Percentiles rank a stretch among this genome's conserved stretches.
Evolutionary conservation across 352 stramenopile genomes (phyloP).

Genomic region (Globisporangium paroecandrum): DNA sequence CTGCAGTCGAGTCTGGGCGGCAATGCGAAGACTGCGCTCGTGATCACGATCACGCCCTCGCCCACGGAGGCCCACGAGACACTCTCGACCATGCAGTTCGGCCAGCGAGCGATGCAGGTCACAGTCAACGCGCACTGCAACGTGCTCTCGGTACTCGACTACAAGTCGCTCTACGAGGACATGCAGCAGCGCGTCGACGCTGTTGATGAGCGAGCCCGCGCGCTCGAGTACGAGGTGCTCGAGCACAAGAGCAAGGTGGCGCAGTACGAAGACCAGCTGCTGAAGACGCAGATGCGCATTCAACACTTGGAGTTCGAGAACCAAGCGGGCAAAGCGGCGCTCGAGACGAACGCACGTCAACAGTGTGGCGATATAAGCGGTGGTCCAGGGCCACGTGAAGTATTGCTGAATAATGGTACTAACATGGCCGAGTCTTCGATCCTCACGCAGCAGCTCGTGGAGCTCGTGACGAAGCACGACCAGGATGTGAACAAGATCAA

Average conservation of each 20-base stretch:
- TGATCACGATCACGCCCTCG: constrained; percentile 55
- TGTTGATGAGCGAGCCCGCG: constrained; percentile 25
- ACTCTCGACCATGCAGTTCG: constrained; percentile 68
- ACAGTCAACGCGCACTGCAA: constrained; percentile 57
- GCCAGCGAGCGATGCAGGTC: constrained; percentile 70
- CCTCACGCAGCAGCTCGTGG: constrained; percentile 27
- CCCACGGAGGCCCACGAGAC: constrained; percentile 51
- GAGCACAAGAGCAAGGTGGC: constrained; percentile 22
- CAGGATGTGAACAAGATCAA: constrained; percentile 44
- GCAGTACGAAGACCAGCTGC: constrained; percentile 38
- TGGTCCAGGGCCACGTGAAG: neutral
- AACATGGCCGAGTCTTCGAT: neutral
- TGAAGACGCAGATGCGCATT: constrained; percentile 52
- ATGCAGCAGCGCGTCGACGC: constrained; percentile 50
- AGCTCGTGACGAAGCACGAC: constrained; percentile 39
- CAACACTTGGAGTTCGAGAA: constrained; percentile 66
- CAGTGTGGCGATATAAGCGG: constrained; percentile 1
- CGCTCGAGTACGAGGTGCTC: constrained; percentile 13
- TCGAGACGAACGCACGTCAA: constrained; percentile 11
- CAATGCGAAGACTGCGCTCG: constrained; percentile 69
- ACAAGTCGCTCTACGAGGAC: constrained; percentile 62
- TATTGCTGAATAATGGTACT: neutral
- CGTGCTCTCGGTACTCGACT: constrained; percentile 62
- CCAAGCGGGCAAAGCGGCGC: constrained; percentile 31
- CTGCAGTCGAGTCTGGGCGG: constrained; percentile 67